These are phyloP conservation scores for Ceratocystiopsis sp. DNA, from an alignment of 2,329 filamentous ascomycete species.

Conservation along the genomic window DNA sequence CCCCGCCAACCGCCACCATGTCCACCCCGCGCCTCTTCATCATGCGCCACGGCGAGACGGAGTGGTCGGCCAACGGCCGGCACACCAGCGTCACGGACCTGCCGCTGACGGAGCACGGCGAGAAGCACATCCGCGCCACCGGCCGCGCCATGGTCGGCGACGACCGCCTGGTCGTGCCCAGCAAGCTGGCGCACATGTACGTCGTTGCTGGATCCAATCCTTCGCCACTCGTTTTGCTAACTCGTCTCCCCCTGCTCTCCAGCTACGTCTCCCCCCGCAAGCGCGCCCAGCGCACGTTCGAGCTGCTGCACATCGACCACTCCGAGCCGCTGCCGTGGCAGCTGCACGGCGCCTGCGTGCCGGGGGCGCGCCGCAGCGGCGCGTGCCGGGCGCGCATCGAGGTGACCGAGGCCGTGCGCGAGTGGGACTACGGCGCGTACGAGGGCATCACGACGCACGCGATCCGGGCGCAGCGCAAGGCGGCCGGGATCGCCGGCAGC, in stretches of 20 bases:
- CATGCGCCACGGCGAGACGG: constrained; percentile 81
- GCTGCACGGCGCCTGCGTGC: constrained; percentile 23
- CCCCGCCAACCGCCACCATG: constrained; percentile 14
- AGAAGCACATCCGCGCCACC: constrained; percentile 58
- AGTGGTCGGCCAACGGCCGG: constrained; percentile 77
- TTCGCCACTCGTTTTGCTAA: not conserved
- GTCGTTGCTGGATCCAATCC: constrained; percentile 12
- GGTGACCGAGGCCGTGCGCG: constrained; percentile 55
- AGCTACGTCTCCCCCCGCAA: constrained; percentile 75
- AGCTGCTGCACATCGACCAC: constrained; percentile 63
- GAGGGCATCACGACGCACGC: constrained; percentile 61
- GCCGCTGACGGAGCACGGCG: constrained; percentile 64
- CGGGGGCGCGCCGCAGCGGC: constrained; percentile 8
- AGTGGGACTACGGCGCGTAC: constrained; percentile 82
- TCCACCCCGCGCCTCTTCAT: constrained; percentile 59
- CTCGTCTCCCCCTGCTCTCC: constrained; percentile 3
- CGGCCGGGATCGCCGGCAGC: constrained; percentile 35
- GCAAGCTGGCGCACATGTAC: constrained; percentile 68
- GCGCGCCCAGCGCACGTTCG: constrained; percentile 77
- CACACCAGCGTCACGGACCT: constrained; percentile 83
- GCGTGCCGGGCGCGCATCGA: constrained; percentile 43
- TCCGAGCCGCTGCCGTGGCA: constrained; percentile 56
- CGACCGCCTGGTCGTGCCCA: constrained; percentile 71
- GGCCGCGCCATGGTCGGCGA: constrained; percentile 70
- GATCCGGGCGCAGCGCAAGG: constrained; percentile 41